Percentiles rank a stretch among this genome's conserved stretches.
phyloP scores from a whole-genome alignment of 2,329 filamentous ascomycete species.

The Zymoseptoria passerinii region DNA sequence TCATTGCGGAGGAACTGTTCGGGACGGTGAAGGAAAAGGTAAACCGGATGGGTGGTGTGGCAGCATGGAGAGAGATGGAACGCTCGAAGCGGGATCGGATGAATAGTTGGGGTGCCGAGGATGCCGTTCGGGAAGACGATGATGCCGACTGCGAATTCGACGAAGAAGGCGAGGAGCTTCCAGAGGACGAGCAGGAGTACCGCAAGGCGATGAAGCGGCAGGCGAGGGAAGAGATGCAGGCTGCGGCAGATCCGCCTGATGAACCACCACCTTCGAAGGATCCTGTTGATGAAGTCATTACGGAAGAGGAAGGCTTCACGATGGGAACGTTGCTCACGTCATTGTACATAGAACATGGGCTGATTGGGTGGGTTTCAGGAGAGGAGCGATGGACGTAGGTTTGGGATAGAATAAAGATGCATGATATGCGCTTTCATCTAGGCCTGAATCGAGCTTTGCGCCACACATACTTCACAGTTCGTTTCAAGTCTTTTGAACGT shows the following conservation, averaged over 20 bases:
- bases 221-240: slow-evolving; percentile 41
- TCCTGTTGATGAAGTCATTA: slow-evolving; percentile 26
- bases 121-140: slow-evolving; percentile 25
- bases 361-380: slow-evolving; percentile 56
- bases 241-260: slow-evolving; percentile 25
- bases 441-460: no score
- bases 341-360: slow-evolving; percentile 52
- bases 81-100: slow-evolving; percentile 25
- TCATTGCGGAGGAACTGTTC: slow-evolving; percentile 62
- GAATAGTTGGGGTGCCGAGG: slow-evolving; percentile 22
- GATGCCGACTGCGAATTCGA: slow-evolving; percentile 32
- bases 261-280: slow-evolving; percentile 32
- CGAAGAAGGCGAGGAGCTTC: slow-evolving; percentile 27
- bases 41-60: slow-evolving; percentile 54
- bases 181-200: slow-evolving; percentile 36
- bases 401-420: no score
- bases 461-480: no score
- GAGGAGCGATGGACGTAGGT: slow-evolving; percentile 48
- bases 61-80: slow-evolving; percentile 40
- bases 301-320: slow-evolving; percentile 41
- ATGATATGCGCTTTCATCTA: no score
- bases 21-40: slow-evolving; percentile 51
- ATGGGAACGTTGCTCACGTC: slow-evolving; percentile 62
- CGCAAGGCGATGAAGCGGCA: slow-evolving; percentile 42
- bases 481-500: no score